Base-by-base conservation (phyloP, 1,284 basidiomycete species). In the Cystobasidiaceae sp. region DNA sequence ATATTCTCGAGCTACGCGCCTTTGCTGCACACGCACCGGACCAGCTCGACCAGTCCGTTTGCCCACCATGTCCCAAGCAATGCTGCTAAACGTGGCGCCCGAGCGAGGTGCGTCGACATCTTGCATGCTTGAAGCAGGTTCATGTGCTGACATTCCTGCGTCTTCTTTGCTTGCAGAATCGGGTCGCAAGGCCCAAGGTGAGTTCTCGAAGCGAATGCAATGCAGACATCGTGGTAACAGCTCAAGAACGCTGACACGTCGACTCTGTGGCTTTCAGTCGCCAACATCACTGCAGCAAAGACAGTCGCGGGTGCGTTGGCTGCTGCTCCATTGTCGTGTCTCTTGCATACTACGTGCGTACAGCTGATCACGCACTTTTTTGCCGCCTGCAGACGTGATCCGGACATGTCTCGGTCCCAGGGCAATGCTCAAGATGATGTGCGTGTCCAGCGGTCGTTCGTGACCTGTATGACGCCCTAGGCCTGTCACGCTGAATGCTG, bases 351-450 rank as follows among this genome's bases (percentile, higher is more conserved):
- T n/a, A n/a, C 17, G 39, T 21, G 32, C 33, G 48, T 6, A n/a
- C 33, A 56, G 9, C 41, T 32, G 33, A 43, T 23, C 19, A 50
- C 41, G 13, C 4, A 6, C 8, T 41, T 19, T 49, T 59, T 39
- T 54, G 23, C 21, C 23, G 33, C 50, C 9, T 2, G 90, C 94
- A 71, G 94, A 97, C 82, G 93, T 98, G n/a, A 97, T 98, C 73
- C 80, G 93, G 69, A 97, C 93, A 72, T 98, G 94, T 84, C 79
- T 97, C 33, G 94, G 96, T 5, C 94, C 94, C 3, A 94, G 96
- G 76, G 87, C 93, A 45, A 98, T 97, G 94, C 82, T 97, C 69
- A 98, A 98, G 83, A 98, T 98, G 94, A 97, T 97, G 41, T 48
- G 19, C 21, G 44, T 50, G 28, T n/a, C n/a, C n/a, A 39, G 25